phyloP scores from a whole-genome alignment of 805 yeast species.

The Hanseniaspora mollemarum region DNA sequence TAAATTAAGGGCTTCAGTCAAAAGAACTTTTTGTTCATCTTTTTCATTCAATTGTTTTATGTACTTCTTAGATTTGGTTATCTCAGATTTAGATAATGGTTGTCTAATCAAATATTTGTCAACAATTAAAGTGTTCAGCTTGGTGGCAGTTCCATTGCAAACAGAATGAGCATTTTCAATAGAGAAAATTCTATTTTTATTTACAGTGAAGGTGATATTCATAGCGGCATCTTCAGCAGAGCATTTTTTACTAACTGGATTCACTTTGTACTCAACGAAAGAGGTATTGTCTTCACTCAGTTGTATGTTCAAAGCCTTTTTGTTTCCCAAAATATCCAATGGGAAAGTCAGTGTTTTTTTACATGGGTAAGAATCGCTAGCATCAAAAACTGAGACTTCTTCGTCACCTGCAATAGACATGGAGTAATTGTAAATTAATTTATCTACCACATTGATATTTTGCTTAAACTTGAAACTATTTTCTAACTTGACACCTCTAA shows the following conservation, averaged over 20 bases:
- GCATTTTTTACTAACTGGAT: background rate
- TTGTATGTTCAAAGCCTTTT: background rate
- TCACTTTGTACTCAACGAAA: background rate
- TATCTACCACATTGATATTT: constrained; percentile 49
- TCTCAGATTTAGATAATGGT: constrained; percentile 18
- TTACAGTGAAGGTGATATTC: constrained; percentile 15
- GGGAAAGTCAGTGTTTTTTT: constrained; percentile 33
- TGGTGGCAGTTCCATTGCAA: constrained; percentile 18
- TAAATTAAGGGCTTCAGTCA: constrained; percentile 51
- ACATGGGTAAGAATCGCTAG: constrained; percentile 34
- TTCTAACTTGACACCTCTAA: constrained; percentile 67
- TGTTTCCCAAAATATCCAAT: constrained; percentile 24
- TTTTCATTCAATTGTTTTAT: constrained; percentile 41
- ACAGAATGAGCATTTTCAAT: constrained; percentile 18
- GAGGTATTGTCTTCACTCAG: background rate
- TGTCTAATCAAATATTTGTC: background rate
- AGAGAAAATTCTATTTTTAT: constrained; percentile 20
- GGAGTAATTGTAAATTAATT: constrained; percentile 40
- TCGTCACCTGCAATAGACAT: constrained; percentile 26
- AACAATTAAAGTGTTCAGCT: background rate
- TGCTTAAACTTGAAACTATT: constrained; percentile 50
- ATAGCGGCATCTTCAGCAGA: background rate
- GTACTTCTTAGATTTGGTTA: constrained; percentile 34
- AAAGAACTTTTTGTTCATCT: constrained; percentile 44
- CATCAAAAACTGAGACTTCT: constrained; percentile 4